Evolutionary conservation across 148 eudicot genomes (phyloP).

Genomic region (Linanthus parryae): DNA sequence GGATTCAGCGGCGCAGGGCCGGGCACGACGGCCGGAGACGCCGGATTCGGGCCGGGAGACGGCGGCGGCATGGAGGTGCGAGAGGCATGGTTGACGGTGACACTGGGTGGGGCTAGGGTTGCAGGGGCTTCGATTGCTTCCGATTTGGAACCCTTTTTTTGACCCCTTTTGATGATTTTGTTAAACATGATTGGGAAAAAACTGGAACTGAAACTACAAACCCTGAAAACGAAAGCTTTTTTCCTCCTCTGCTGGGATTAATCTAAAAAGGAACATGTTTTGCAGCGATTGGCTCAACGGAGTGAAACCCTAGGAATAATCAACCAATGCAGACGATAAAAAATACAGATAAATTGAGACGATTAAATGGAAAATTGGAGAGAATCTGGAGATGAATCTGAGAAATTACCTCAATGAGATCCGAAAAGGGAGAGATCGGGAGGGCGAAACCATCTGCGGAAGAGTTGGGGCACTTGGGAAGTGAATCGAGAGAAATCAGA

Average conservation of each 20-base stretch:
- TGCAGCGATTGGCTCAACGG: background rate
- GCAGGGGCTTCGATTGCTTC: slow-evolving; percentile 33
- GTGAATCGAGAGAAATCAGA: no score
- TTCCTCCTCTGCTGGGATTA: background rate
- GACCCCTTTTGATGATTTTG: slow-evolving; percentile 25
- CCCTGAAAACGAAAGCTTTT: background rate
- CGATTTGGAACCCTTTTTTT: slow-evolving; percentile 21
- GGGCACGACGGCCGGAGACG: slow-evolving; percentile 6
- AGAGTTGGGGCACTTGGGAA: slow-evolving; percentile 12
- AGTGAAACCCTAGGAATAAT: slow-evolving; percentile 8
- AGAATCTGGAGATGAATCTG: background rate
- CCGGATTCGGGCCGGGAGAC: no score
- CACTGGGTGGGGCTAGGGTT: slow-evolving; percentile 18
- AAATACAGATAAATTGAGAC: background rate
- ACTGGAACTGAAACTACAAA: background rate
- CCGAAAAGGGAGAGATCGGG: slow-evolving; percentile 20
- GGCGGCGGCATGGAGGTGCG: slow-evolving; percentile 12
- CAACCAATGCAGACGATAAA: background rate
- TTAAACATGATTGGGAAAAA: slow-evolving; percentile 30
- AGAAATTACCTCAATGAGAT: slow-evolving; percentile 14
- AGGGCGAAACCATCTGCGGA: slow-evolving; percentile 6
- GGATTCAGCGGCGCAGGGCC: slow-evolving; percentile 8
- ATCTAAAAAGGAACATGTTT: no score
- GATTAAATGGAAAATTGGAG: background rate
- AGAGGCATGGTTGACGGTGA: slow-evolving; percentile 36